phyloP scores from a whole-genome alignment of 345 rosid genomes.

The Kandelia obovata region DNA sequence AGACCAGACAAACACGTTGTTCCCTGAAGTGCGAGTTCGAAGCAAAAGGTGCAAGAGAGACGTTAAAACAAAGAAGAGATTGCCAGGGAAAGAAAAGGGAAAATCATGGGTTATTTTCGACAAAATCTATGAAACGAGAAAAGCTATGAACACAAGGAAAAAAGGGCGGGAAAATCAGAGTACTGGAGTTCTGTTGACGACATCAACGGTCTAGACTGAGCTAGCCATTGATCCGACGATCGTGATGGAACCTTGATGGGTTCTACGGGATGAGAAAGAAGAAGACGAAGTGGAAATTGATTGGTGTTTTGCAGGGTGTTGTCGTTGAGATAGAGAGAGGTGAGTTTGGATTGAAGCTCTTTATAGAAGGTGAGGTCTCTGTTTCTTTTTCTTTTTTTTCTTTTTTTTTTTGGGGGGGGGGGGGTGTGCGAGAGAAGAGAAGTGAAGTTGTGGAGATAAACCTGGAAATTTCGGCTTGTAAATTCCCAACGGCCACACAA shows the following conservation, averaged over 20 bases:
- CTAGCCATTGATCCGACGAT: slow-evolving; percentile 29
- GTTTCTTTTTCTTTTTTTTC: neutral
- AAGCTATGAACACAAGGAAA: neutral
- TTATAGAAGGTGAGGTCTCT: slow-evolving; percentile 7
- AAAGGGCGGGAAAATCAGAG: slow-evolving; percentile 28
- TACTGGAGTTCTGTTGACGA: slow-evolving; percentile 18
- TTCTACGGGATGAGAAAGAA: slow-evolving; percentile 16
- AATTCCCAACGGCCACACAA: slow-evolving; percentile 29
- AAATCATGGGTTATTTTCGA: neutral
- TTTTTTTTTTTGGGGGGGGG: too few relatives aligned
- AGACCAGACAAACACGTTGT: too few relatives aligned
- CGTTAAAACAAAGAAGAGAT: slow-evolving; percentile 12
- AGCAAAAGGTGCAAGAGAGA: slow-evolving; percentile 4
- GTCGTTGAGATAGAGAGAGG: neutral
- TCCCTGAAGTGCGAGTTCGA: neutral
- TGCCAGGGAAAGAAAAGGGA: neutral
- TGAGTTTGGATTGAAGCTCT: neutral
- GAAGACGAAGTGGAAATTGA: slow-evolving; percentile 3
- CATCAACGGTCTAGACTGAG: slow-evolving; percentile 34
- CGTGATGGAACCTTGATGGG: neutral
- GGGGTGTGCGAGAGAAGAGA: slow-evolving; percentile 5
- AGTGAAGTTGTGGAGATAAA: neutral
- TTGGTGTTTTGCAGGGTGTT: neutral
- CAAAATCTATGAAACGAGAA: slow-evolving; percentile 8
- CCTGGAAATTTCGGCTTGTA: slow-evolving; percentile 10